Conservation (phyloP, 495 filamentous ascomycete genomes). For the Podospora australis region DNA sequence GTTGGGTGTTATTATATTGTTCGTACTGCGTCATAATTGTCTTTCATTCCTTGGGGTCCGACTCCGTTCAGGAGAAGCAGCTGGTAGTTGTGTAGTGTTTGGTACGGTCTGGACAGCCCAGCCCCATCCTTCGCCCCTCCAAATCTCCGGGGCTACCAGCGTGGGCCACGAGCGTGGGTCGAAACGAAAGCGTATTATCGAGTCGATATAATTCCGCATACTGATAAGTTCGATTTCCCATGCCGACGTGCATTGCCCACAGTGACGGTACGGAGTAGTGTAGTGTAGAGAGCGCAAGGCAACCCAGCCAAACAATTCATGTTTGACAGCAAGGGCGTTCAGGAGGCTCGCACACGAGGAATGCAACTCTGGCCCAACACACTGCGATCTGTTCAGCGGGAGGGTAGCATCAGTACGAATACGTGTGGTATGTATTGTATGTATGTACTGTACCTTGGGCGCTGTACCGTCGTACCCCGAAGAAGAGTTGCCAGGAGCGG, state of each 20-base stretch:
- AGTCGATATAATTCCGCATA: too few relatives aligned
- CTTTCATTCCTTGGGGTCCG: too few relatives aligned
- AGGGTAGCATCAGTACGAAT: too few relatives aligned
- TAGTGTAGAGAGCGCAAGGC: not conserved
- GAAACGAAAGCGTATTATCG: not conserved
- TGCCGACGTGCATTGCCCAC: too few relatives aligned
- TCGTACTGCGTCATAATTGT: too few relatives aligned
- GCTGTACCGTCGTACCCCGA: not conserved
- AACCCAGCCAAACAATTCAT: too few relatives aligned
- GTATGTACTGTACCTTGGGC: too few relatives aligned
- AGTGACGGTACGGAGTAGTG: too few relatives aligned
- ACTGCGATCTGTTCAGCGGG: too few relatives aligned
- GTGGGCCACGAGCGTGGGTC: not conserved
- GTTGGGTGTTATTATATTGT: not conserved
- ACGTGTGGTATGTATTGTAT: constrained; percentile 2
- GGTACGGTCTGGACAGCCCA: not conserved
- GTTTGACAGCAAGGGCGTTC: not conserved
- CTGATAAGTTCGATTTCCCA: too few relatives aligned
- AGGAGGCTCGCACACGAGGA: not conserved
- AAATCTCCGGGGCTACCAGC: constrained; percentile 11
- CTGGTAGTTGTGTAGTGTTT: too few relatives aligned
- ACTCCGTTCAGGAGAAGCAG: too few relatives aligned
- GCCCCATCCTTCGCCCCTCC: constrained; percentile 14
- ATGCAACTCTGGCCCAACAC: not conserved
- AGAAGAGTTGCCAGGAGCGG: not conserved